These are phyloP conservation scores for Cladosporium sp. DNA, from an alignment of 2,329 filamentous ascomycete species.

Conservation along the genomic window DNA sequence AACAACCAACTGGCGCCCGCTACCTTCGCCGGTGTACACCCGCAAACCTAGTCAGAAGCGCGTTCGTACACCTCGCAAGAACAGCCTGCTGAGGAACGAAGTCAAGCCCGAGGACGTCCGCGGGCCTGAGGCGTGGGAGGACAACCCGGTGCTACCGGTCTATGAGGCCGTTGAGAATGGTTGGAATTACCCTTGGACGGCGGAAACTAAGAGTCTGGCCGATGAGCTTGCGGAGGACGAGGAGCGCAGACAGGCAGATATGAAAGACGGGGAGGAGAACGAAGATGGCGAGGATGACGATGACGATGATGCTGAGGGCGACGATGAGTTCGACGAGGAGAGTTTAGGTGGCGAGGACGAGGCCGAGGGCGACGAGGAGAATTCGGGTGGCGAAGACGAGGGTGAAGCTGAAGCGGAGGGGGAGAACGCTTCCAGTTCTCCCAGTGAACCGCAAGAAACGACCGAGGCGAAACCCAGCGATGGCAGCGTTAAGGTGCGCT, in stretches of 20 bases:
- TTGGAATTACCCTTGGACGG: neutral
- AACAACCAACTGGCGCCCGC: neutral
- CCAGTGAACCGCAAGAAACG: neutral
- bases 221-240: slow-evolving; percentile 14
- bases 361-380: neutral
- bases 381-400: neutral
- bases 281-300: neutral
- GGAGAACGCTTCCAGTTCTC: neutral
- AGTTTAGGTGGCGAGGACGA: neutral
- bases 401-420: neutral
- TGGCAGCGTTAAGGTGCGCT: neutral
- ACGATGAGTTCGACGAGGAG: neutral
- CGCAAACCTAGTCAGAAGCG: slow-evolving; percentile 17
- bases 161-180: neutral
- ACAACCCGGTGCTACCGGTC: neutral
- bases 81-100: neutral
- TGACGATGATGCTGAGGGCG: neutral
- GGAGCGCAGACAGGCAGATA: too few relatives aligned
- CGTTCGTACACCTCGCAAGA: neutral
- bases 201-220: slow-evolving; percentile 14
- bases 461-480: neutral
- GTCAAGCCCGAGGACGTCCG: slow-evolving; percentile 1
- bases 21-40: neutral
- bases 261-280: neutral
- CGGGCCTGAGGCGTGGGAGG: slow-evolving; percentile 4